These are phyloP conservation scores for Aegilops longissima DNA, from an alignment of 176 grass and related monocot genomes.

Conservation along the genomic window DNA sequence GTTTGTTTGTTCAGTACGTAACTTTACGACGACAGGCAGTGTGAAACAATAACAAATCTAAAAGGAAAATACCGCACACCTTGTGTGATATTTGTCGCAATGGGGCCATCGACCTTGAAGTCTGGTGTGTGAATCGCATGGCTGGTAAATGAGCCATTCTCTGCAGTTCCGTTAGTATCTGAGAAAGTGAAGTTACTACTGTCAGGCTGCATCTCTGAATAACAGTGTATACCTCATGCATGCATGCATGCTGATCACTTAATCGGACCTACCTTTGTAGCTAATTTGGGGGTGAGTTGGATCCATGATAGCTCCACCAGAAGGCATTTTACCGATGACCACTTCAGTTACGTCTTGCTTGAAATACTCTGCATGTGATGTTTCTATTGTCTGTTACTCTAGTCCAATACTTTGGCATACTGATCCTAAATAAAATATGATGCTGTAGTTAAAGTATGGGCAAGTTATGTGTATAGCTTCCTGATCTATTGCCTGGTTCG, in stretches of 20 bases:
- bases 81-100: neutral
- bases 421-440: neutral
- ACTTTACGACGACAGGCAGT: neutral
- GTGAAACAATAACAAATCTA: neutral
- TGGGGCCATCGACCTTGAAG: neutral
- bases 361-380: conserved; percentile 9
- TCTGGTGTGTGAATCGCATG: neutral
- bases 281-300: neutral
- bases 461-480: neutral
- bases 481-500: neutral
- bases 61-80: conserved; percentile 28
- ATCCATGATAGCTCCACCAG: neutral
- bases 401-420: neutral
- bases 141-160: conserved; percentile 7
- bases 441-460: neutral
- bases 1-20: neutral
- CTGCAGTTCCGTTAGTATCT: conserved; percentile 9
- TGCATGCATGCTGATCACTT: neutral
- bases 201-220: conserved; percentile 7
- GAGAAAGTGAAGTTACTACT: neutral
- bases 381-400: conserved; percentile 20
- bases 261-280: neutral
- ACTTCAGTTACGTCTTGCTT: neutral
- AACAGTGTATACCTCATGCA: neutral
- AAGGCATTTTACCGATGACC: neutral